These are phyloP conservation scores for Arctium minus DNA, from an alignment of 129 eudicot species.

Conservation along the genomic window DNA sequence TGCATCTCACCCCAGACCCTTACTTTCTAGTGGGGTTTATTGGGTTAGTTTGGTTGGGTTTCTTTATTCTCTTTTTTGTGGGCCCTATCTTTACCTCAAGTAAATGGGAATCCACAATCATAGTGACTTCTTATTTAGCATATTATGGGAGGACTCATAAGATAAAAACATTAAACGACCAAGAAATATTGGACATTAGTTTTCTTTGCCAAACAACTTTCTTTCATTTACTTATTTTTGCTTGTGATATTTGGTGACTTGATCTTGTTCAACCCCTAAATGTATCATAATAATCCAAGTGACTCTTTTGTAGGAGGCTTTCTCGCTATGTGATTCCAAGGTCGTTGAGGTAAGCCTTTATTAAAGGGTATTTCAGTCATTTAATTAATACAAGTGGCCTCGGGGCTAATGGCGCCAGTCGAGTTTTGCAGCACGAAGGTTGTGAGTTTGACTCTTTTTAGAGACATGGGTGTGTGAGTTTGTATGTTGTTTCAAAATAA, in stretches of 20 bases:
- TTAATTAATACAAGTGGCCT: neutral
- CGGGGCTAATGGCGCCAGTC: neutral
- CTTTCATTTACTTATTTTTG: neutral
- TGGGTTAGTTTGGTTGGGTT: no score
- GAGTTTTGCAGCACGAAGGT: neutral
- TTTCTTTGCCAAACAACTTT: neutral
- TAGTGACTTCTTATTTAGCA: no score
- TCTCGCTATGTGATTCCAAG: slow-evolving; percentile 71
- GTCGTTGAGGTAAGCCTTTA: slow-evolving; percentile 64
- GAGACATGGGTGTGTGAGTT: no score
- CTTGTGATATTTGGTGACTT: neutral
- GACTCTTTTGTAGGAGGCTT: slow-evolving; percentile 72
- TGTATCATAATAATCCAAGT: neutral
- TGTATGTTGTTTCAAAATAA: no score
- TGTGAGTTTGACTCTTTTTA: no score
- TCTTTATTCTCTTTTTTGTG: neutral
- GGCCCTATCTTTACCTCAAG: neutral
- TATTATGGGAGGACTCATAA: neutral
- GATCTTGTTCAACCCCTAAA: neutral
- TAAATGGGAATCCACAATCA: no score
- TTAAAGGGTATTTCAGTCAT: neutral
- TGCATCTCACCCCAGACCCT: no score
- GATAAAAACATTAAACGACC: neutral
- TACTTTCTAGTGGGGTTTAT: no score
- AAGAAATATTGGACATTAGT: neutral